Percentiles rank a stretch among this genome's conserved stretches.
These are phyloP conservation scores for Tolypocladium sp. DNA, from an alignment of 2,329 filamentous ascomycete species.

Conservation along the genomic window DNA sequence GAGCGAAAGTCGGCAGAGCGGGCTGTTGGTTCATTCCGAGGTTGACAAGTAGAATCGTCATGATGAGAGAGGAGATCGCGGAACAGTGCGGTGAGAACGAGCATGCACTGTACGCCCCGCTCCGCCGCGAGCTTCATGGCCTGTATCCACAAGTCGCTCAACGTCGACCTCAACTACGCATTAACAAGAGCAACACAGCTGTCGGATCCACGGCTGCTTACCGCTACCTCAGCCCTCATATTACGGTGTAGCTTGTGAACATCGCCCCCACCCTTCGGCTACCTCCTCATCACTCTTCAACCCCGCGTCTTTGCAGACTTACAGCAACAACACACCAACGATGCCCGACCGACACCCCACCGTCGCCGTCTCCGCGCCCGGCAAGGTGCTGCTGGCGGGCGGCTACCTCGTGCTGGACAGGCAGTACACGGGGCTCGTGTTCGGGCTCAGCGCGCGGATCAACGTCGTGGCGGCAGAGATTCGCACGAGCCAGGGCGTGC, in stretches of 20 bases:
- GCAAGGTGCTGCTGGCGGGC: slow-evolving; percentile 90
- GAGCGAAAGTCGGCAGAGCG: not conserved
- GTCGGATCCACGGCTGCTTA: not conserved
- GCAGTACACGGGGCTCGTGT: slow-evolving; percentile 67
- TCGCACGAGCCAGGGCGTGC: slow-evolving; percentile 51
- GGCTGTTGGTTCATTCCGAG: not conserved
- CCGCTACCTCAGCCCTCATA: not conserved
- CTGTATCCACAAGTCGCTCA: not conserved
- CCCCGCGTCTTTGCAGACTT: not conserved
- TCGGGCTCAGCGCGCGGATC: slow-evolving; percentile 59
- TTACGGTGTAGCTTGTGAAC: not conserved
- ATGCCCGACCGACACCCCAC: slow-evolving; percentile 19
- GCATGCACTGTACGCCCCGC: not conserved
- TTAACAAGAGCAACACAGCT: not conserved
- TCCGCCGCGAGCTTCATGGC: not conserved
- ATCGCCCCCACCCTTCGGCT: not conserved
- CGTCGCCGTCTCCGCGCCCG: slow-evolving; percentile 74
- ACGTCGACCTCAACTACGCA: not conserved
- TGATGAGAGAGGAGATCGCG: not conserved
- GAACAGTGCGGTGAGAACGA: not conserved
- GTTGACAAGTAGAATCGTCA: not conserved
- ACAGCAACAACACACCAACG: not conserved
- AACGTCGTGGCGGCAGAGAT: slow-evolving; percentile 53
- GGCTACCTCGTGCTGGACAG: slow-evolving; percentile 93
- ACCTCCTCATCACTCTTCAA: not conserved